These are phyloP conservation scores for Eucalyptus grandis DNA, from an alignment of 345 rosid genomes.

Conservation along the genomic window DNA sequence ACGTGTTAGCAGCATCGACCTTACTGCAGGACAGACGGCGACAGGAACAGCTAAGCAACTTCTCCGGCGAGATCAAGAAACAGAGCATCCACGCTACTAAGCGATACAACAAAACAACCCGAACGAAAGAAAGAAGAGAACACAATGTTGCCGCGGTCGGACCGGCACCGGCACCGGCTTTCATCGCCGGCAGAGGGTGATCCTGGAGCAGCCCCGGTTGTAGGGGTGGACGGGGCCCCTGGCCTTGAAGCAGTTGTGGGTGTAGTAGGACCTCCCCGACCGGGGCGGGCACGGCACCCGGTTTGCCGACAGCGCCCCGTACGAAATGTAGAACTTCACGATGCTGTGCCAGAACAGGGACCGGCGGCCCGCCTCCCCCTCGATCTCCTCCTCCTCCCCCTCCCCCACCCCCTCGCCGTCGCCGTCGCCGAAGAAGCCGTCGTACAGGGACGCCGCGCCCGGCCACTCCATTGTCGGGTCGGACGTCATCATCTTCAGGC, in stretches of 20 bases:
- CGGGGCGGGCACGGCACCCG: slow-evolving; percentile 87
- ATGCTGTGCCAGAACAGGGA: slow-evolving; percentile 57
- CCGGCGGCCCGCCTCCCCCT: slow-evolving; percentile 30
- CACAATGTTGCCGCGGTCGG: not conserved
- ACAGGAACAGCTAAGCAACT: not conserved
- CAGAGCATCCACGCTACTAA: not conserved
- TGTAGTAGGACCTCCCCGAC: slow-evolving; percentile 90
- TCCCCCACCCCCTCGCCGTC: not conserved
- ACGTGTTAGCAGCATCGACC: not conserved
- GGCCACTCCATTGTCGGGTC: slow-evolving; percentile 49
- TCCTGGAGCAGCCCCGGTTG: slow-evolving; percentile 59
- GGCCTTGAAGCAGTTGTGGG: slow-evolving; percentile 62
- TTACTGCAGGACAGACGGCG: not conserved
- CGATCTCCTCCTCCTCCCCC: not conserved
- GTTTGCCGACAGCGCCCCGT: slow-evolving; percentile 80
- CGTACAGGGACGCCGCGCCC: not conserved
- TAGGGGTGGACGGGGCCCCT: slow-evolving; percentile 70
- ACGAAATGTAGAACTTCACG: slow-evolving; percentile 65
- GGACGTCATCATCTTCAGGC: not conserved
- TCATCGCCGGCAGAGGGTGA: slow-evolving; percentile 75
- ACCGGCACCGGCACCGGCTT: not conserved
- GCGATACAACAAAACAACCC: not conserved
- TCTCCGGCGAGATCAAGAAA: not conserved
- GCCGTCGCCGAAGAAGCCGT: slow-evolving; percentile 1
- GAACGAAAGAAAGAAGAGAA: not conserved